These are phyloP conservation scores for Paralagenidium karlingii DNA, from an alignment of 352 stramenopile species.

Conservation along the genomic window DNA sequence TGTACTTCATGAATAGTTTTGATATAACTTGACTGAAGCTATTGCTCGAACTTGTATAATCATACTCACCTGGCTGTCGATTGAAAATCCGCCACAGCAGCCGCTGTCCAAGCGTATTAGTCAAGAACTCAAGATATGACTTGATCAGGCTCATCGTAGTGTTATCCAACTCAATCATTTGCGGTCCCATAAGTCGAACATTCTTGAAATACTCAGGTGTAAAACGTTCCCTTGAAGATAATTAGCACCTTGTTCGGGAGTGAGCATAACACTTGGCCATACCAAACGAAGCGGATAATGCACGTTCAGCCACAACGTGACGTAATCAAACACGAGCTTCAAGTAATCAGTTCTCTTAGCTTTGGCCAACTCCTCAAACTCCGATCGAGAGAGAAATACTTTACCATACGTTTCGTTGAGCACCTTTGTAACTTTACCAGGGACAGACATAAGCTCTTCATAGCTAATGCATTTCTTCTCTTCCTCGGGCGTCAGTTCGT, in stretches of 20 bases:
- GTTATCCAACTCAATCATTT: slow-evolving; percentile 6
- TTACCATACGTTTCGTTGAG: slow-evolving; percentile 6
- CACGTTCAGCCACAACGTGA: slow-evolving; percentile 9
- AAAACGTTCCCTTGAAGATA: slow-evolving; percentile 7
- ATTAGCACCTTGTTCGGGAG: slow-evolving; percentile 2
- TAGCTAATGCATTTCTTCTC: slow-evolving; percentile 9
- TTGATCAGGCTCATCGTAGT: slow-evolving; percentile 7
- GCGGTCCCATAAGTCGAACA: slow-evolving; percentile 8
- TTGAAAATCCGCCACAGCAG: slow-evolving; percentile 8
- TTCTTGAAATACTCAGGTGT: slow-evolving; percentile 10
- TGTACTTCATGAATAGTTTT: slow-evolving; percentile 7
- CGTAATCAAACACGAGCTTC: slow-evolving; percentile 10
- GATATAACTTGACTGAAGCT: slow-evolving; percentile 9
- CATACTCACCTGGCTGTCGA: slow-evolving; percentile 5
- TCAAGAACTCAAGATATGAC: slow-evolving; percentile 7
- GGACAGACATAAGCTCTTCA: slow-evolving; percentile 8
- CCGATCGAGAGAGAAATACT: slow-evolving; percentile 6
- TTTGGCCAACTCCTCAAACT: slow-evolving; percentile 6
- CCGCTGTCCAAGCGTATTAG: slow-evolving; percentile 5
- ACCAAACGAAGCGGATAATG: slow-evolving; percentile 10
- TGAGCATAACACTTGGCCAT: slow-evolving; percentile 5
- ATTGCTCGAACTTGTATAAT: slow-evolving; percentile 8
- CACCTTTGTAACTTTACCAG: slow-evolving; percentile 2
- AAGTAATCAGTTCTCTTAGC: slow-evolving; percentile 5
- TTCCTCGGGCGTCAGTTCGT: slow-evolving; percentile 11